Evolutionary conservation across 2,329 filamentous ascomycete species (phyloP), one percentile per base, ranked within the genome.

Genomic region (Cordyceps javanica): DNA sequence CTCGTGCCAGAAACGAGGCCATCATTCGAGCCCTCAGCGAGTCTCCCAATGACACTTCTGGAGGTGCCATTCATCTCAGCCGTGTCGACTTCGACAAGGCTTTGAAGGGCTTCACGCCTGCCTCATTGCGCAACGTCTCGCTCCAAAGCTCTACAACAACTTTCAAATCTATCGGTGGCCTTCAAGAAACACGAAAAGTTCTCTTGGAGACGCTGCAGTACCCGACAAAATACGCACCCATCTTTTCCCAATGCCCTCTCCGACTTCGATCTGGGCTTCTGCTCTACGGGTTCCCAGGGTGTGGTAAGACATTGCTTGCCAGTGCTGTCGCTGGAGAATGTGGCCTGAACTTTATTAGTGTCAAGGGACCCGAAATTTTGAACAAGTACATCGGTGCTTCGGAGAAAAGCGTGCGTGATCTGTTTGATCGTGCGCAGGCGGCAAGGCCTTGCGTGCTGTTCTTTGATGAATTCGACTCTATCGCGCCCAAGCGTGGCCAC

Each of bases 331-430:
- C 95, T 13, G 93, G 93, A 57, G 94, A 99, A 75, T 97, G 93
- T 67, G 93, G 93, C 0, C 85, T 99, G 60, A 99, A 99, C 72
- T 99, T 99, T 73, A 99, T 99, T 72, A 92, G 88, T 41, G 94
- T 99, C 67, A 99, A 99, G 75, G 94, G 94, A 0, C 94, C 94
- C 0, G 95, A 99, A 72, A 97, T 99, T 59, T 76, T 99, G 56
- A 99, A 99, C 79, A 99, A 99, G 74, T 99, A 99, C 71, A 99
- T 99, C 59, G 94, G 94, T 68, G 94, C 94, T 0, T 96, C 90
- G 28, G 94, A 99, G 68, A 99, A 99, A 78, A 91, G 87, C 60
- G 92, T 99, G 7, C 86, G 95, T 42, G 94, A 99, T 70, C 79
- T 99, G 1, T 99, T 99, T 67, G 93, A 96, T 69, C 85, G 94